Evolutionary conservation across 2,329 filamentous ascomycete genomes (phyloP), one percentile per base, ranked within the genome.

Genomic region (Pseudogymnoascus sp.): DNA sequence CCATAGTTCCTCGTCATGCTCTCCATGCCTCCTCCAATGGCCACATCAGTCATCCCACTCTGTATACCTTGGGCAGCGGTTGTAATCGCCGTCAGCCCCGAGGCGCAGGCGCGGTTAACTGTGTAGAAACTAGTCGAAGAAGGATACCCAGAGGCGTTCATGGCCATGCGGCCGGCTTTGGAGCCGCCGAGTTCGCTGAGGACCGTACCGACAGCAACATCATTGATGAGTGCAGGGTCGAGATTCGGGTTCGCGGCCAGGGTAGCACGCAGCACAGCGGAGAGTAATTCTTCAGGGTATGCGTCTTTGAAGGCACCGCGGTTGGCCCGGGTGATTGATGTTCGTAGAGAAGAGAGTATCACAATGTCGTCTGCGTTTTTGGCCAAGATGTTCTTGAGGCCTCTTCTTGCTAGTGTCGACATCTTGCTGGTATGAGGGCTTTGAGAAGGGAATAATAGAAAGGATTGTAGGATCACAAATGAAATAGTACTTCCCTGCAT

Each of bases 1-100:
- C 87, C 92, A 76, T 97, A 97, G 77, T 96, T 96, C 68, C 88
- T 79, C 67, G 91, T 96, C 93, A 97, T 97, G 77, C 89, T 93
- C 82, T 97, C 93, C 90, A 96, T 96, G 31, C 93, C 93, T 1
- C 90, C 93, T 8, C 87, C 93, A 66, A 97, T 85, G 65, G 91
- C 93, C 0, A 82, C 80, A 66, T 86, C 83, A 61, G 93, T 88
- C 69, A 84, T 82, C 1, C 89, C 91, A 0, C 83, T 80, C n/a
- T 85, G 82, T 69, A 97, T 95, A 66, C 87, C 82, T 64, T 88
- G 86, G 4, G 90, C 89, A 2, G 96, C 80, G 13, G 81, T 78
- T 1, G 91, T 88, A 61, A 97, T 88, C 26, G 89, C 87, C 69
- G 90, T 87, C 60, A 97, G 81, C 2, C 88, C 88, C 6, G 86